These are phyloP conservation scores for Dothidotthia symphoricarpi DNA, from an alignment of 2,329 filamentous ascomycete species.

Conservation along the genomic window DNA sequence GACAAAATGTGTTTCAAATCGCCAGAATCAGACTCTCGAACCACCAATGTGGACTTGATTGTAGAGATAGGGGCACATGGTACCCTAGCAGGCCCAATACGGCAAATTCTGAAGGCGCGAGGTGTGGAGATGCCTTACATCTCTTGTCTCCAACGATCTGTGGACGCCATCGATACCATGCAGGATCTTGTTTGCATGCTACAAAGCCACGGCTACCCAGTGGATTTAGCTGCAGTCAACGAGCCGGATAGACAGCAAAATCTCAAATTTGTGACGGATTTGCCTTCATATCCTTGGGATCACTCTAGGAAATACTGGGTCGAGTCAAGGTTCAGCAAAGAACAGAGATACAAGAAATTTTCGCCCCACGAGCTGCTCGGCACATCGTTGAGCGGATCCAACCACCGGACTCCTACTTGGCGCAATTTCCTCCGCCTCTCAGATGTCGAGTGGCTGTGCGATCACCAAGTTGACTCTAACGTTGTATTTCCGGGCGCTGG, in stretches of 20 bases:
- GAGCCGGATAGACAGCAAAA: slow-evolving; percentile 4
- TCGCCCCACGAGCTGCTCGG: slow-evolving; percentile 19
- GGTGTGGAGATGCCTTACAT: slow-evolving; percentile 13
- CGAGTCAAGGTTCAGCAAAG: slow-evolving; percentile 19
- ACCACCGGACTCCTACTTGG: slow-evolving; percentile 37
- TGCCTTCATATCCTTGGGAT: slow-evolving; percentile 31
- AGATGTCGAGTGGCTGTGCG: slow-evolving; percentile 46
- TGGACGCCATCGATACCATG: slow-evolving; percentile 11
- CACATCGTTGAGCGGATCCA: slow-evolving; percentile 16
- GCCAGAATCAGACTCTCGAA: neutral
- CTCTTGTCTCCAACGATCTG: slow-evolving; percentile 15
- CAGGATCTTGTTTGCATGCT: slow-evolving; percentile 16
- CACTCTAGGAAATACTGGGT: slow-evolving; percentile 25
- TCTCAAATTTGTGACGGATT: slow-evolving; percentile 21
- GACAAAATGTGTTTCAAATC: slow-evolving; percentile 8
- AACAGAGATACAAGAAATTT: slow-evolving; percentile 21
- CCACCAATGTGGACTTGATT: neutral
- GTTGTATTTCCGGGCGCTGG: slow-evolving; percentile 4
- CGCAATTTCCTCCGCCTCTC: slow-evolving; percentile 46
- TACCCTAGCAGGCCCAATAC: slow-evolving; percentile 7
- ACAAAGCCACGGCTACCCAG: slow-evolving; percentile 1
- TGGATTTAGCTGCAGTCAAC: slow-evolving; percentile 17
- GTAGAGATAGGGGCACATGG: slow-evolving; percentile 6
- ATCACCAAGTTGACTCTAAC: slow-evolving; percentile 42
- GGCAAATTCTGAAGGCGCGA: slow-evolving; percentile 8